Percentiles rank a stretch among this genome's conserved stretches.
Evolutionary conservation across 345 rosid species (phyloP).

Genomic region (Combretum micranthum): DNA sequence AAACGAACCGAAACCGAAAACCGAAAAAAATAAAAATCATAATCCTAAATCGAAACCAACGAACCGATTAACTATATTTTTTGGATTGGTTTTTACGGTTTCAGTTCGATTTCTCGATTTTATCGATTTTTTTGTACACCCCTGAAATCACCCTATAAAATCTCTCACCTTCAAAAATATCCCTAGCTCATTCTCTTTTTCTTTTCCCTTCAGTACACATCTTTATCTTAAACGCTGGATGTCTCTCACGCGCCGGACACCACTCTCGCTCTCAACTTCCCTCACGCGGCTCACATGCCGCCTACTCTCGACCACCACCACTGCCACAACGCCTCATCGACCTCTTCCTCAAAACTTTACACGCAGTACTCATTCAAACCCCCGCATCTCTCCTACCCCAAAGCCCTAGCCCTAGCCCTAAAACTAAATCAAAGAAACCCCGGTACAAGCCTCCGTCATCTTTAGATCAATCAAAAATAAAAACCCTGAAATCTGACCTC

Average conservation of each 20-base stretch:
- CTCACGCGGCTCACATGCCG: slow-evolving; percentile 23
- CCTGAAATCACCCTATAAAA: too few relatives aligned
- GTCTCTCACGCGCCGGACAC: slow-evolving; percentile 38
- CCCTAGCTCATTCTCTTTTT: too few relatives aligned
- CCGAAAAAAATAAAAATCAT: too few relatives aligned
- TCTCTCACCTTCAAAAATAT: too few relatives aligned
- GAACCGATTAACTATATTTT: too few relatives aligned
- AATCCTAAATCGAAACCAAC: too few relatives aligned
- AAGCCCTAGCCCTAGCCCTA: slow-evolving; percentile 14
- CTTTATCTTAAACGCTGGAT: not conserved
- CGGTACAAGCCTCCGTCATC: slow-evolving; percentile 86
- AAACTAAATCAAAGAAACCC: slow-evolving; percentile 31
- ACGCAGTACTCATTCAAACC: slow-evolving; percentile 59
- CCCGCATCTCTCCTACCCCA: slow-evolving; percentile 46
- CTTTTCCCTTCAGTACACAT: too few relatives aligned
- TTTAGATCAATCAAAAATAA: slow-evolving; percentile 39
- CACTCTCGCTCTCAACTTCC: slow-evolving; percentile 7
- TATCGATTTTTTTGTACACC: too few relatives aligned
- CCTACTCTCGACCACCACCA: slow-evolving; percentile 22
- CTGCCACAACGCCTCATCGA: slow-evolving; percentile 3
- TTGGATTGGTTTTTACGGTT: too few relatives aligned
- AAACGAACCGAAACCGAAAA: too few relatives aligned
- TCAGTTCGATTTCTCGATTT: too few relatives aligned
- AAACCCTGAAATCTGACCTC: slow-evolving; percentile 43
- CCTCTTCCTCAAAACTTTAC: slow-evolving; percentile 58